Conservation (phyloP, 1,284 basidiomycete species). For the Gymnopus androsaceus region DNA sequence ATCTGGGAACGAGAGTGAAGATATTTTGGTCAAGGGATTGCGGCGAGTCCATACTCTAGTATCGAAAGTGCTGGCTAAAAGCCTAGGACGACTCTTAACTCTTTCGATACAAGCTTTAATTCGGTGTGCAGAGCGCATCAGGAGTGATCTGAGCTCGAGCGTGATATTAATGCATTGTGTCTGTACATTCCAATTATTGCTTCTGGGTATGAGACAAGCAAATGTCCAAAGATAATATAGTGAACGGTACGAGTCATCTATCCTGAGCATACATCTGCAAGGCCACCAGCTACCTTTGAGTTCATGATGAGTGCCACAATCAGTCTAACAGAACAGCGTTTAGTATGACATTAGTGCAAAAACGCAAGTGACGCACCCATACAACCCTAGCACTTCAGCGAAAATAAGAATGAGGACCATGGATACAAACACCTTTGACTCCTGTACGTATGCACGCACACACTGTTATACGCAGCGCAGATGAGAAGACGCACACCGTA, state of each 20-base stretch:
- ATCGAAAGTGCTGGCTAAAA: too few relatives aligned
- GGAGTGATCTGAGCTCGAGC: too few relatives aligned
- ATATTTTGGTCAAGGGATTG: too few relatives aligned
- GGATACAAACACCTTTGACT: slow-evolving; percentile 85
- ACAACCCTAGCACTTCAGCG: slow-evolving; percentile 82
- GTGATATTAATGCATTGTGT: too few relatives aligned
- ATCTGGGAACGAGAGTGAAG: too few relatives aligned
- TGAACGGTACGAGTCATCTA: background rate
- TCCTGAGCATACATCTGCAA: background rate
- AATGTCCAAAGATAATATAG: slow-evolving; percentile 7
- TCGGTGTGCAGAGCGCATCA: too few relatives aligned
- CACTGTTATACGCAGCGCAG: slow-evolving; percentile 50
- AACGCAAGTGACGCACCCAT: slow-evolving; percentile 30
- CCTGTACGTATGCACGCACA: slow-evolving; percentile 77
- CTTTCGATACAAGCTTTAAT: too few relatives aligned
- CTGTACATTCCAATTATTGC: background rate
- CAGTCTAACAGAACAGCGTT: slow-evolving; percentile 45
- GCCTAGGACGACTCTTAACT: too few relatives aligned
- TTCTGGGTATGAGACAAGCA: background rate
- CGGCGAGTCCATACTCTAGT: too few relatives aligned
- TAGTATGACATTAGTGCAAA: background rate
- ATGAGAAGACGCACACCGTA: slow-evolving; percentile 14
- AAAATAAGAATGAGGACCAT: slow-evolving; percentile 77
- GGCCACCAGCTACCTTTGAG: slow-evolving; percentile 48
- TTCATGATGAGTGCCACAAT: slow-evolving; percentile 92